Percentiles rank a stretch among this genome's conserved stretches.
phyloP scores from a whole-genome alignment of 345 rosid genomes.

The Brassica incana region DNA sequence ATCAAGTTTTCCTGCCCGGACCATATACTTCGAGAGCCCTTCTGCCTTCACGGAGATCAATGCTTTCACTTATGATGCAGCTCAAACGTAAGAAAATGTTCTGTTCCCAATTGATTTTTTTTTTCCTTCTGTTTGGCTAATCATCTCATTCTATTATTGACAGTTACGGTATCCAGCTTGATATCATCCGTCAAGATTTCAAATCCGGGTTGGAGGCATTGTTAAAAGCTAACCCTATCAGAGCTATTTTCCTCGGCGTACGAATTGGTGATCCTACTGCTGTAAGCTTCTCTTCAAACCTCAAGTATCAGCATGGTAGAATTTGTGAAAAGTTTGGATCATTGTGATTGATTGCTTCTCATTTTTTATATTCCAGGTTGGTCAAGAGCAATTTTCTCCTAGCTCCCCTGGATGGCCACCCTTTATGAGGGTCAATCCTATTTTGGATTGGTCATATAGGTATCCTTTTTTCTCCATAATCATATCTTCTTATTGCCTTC shows the following conservation, averaged over 20 bases:
- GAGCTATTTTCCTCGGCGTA: conserved; percentile 97
- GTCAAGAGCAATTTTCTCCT: conserved; percentile 98
- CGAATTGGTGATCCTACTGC: conserved; percentile 99
- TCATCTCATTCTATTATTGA: conserved; percentile 24
- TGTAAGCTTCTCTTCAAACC: conserved; percentile 49
- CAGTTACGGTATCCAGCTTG: conserved; percentile 83
- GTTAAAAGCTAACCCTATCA: conserved; percentile 72
- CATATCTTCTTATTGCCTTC: not conserved
- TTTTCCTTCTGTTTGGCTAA: conserved; percentile 3
- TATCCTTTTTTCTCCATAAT: conserved; percentile 21
- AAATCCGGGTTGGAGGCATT: conserved; percentile 93
- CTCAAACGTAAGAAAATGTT: conserved; percentile 54
- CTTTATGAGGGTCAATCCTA: conserved; percentile 99
- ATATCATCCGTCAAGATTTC: conserved; percentile 82
- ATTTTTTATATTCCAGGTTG: conserved; percentile 53
- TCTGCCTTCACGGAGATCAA: conserved; percentile 89
- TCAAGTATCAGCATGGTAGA: conserved; percentile 5
- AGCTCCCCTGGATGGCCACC: conserved; percentile 99
- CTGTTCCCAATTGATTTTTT: not conserved
- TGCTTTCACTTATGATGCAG: conserved; percentile 83
- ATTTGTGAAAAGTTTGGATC: not conserved
- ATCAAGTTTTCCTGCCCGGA: conserved; percentile 70
- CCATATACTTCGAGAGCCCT: conserved; percentile 88
- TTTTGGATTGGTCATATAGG: conserved; percentile 99
- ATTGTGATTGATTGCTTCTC: conserved; percentile 2